Evolutionary conservation across 2,329 filamentous ascomycete species (phyloP).

Genomic region (Fonsecaea pedrosoi): DNA sequence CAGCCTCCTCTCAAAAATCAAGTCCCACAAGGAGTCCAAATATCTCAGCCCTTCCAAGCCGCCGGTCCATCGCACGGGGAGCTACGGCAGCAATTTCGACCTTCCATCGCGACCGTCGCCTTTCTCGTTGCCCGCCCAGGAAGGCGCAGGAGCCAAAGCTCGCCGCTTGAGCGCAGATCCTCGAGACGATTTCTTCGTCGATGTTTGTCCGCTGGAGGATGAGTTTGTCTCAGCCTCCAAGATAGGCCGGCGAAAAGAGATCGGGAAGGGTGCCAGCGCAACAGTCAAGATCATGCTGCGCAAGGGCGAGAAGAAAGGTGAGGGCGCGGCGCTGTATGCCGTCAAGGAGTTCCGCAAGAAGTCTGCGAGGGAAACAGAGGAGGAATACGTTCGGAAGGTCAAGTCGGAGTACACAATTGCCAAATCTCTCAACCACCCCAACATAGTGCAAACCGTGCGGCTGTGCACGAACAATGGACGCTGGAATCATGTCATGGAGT

Average conservation of each 20-base stretch:
- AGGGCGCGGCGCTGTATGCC: conserved; percentile 66
- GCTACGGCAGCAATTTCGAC: conserved; percentile 28
- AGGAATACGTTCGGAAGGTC: conserved; percentile 85
- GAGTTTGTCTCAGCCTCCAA: conserved; percentile 76
- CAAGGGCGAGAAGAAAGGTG: conserved; percentile 65
- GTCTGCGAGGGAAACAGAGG: conserved; percentile 69
- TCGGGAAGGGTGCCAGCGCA: conserved; percentile 83
- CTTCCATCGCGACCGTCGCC: conserved; percentile 22
- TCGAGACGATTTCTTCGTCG: conserved; percentile 75
- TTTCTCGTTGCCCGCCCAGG: conserved; percentile 65
- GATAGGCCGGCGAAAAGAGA: conserved; percentile 73
- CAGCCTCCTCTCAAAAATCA: conserved; percentile 35
- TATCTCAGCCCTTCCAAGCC: conserved; percentile 18
- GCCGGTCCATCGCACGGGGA: conserved; percentile 23
- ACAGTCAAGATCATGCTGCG: conserved; percentile 81
- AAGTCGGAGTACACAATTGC: conserved; percentile 90
- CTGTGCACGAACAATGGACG: conserved; percentile 76
- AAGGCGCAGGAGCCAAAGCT: conserved; percentile 77
- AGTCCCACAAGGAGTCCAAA: conserved; percentile 32
- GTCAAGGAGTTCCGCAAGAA: conserved; percentile 87
- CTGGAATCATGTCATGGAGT: conserved; percentile 95
- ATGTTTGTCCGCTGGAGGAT: conserved; percentile 70
- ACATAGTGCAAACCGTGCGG: conserved; percentile 80
- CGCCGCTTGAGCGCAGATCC: conserved; percentile 76
- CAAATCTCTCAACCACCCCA: conserved; percentile 83